phyloP scores from a whole-genome alignment of 495 filamentous ascomycete genomes.

The Mytilinidion resinicola region DNA sequence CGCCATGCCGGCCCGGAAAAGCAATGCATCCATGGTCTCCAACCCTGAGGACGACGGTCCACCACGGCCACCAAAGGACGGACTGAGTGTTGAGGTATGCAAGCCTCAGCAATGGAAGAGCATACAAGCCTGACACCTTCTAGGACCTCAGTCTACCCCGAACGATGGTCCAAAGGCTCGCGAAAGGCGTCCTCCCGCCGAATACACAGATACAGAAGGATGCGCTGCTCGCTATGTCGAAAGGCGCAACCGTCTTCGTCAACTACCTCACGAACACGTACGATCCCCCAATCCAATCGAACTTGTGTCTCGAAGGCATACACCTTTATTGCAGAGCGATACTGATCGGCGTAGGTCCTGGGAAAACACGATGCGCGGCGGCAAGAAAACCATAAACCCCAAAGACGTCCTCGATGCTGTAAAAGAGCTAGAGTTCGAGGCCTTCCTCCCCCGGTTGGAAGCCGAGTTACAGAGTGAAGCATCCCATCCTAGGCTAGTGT shows the following conservation, averaged over 20 bases:
- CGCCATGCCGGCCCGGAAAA: constrained; percentile 37
- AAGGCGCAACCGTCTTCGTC: constrained; percentile 90
- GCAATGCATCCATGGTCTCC: constrained; percentile 31
- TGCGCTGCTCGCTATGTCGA: constrained; percentile 82
- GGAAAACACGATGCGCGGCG: constrained; percentile 55
- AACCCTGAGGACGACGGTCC: constrained; percentile 19
- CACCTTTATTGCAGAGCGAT: not conserved
- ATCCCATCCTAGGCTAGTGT: too few relatives aligned
- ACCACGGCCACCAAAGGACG: constrained; percentile 23
- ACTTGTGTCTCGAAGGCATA: not conserved
- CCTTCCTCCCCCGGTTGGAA: constrained; percentile 59
- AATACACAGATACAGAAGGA: constrained; percentile 94
- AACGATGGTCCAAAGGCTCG: constrained; percentile 86
- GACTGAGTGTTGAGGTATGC: constrained; percentile 35
- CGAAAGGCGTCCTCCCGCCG: constrained; percentile 92
- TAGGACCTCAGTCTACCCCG: constrained; percentile 90
- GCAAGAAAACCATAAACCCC: constrained; percentile 82
- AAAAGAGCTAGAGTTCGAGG: constrained; percentile 74
- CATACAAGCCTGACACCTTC: not conserved
- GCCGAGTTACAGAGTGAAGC: constrained; percentile 54
- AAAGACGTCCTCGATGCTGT: constrained; percentile 77
- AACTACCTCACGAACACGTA: constrained; percentile 83
- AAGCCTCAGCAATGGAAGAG: not conserved
- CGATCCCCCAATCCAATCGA: constrained; percentile 25
- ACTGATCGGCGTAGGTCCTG: constrained; percentile 56